Conservation (phyloP, 495 filamentous ascomycete genomes). For the Extremus antarcticus region DNA sequence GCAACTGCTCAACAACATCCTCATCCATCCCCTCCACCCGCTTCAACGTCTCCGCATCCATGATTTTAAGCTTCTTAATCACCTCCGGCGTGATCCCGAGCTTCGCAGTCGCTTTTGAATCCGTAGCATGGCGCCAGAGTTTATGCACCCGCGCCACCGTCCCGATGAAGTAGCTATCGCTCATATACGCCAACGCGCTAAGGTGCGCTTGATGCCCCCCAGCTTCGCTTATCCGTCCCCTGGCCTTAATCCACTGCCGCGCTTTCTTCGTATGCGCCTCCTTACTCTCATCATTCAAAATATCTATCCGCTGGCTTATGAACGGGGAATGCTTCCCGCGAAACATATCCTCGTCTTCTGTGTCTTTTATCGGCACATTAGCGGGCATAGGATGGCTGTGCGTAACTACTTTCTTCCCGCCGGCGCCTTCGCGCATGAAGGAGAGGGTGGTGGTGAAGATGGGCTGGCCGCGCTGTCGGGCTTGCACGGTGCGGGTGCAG, state of each 20-base stretch:
- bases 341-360: slow-evolving; percentile 4
- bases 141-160: slow-evolving; percentile 70
- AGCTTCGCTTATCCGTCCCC: slow-evolving; percentile 57
- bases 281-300: slow-evolving; percentile 37
- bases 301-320: slow-evolving; percentile 43
- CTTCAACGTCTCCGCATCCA: slow-evolving; percentile 21
- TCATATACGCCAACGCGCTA: slow-evolving; percentile 81
- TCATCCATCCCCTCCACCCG: slow-evolving; percentile 29
- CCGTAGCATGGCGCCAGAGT: slow-evolving; percentile 49
- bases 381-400: slow-evolving; percentile 52
- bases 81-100: slow-evolving; percentile 35
- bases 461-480: slow-evolving; percentile 71
- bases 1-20: slow-evolving; percentile 19
- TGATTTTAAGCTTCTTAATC: slow-evolving; percentile 21
- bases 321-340: slow-evolving; percentile 40
- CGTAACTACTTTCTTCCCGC: slow-evolving; percentile 48
- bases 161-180: slow-evolving; percentile 83
- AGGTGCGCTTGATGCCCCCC: slow-evolving; percentile 73
- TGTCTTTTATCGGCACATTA: slow-evolving; percentile 27
- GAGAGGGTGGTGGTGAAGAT: slow-evolving; percentile 94
- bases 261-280: slow-evolving; percentile 55
- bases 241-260: slow-evolving; percentile 68
- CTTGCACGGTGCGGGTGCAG: slow-evolving; percentile 89
- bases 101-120: slow-evolving; percentile 19
- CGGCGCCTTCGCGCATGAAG: slow-evolving; percentile 64